Evolutionary conservation across 2,329 filamentous ascomycete species (phyloP).

Genomic region (Xylaria sp.): DNA sequence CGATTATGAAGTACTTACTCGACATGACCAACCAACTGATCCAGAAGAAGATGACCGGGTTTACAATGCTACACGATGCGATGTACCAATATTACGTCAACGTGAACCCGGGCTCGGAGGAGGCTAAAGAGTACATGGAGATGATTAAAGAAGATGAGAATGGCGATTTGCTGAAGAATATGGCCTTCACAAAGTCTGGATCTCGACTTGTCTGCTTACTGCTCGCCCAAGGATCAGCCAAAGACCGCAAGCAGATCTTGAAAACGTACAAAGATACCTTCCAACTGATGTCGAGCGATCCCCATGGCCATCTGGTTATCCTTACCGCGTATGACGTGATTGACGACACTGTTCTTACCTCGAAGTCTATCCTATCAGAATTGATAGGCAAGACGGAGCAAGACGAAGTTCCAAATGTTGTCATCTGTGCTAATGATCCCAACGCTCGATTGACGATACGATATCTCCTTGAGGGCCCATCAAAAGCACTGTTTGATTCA

Average conservation of each 20-base stretch:
- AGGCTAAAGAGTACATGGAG: conserved; percentile 86
- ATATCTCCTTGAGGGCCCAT: conserved; percentile 76
- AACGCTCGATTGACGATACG: conserved; percentile 70
- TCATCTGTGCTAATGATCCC: conserved; percentile 66
- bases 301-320: conserved; percentile 77
- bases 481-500: conserved; percentile 62
- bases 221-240: conserved; percentile 82
- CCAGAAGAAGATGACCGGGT: conserved; percentile 95
- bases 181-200: conserved; percentile 92
- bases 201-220: conserved; percentile 79
- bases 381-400: conserved; percentile 73
- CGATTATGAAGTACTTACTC: conserved; percentile 83
- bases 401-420: conserved; percentile 64
- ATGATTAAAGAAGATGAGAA: conserved; percentile 89
- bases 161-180: conserved; percentile 88
- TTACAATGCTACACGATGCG: conserved; percentile 97
- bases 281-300: conserved; percentile 80
- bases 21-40: conserved; percentile 89
- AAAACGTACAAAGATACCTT: conserved; percentile 90
- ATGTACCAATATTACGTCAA: conserved; percentile 96
- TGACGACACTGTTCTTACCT: conserved; percentile 88
- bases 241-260: conserved; percentile 88
- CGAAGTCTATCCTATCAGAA: conserved; percentile 86
- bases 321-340: conserved; percentile 87
- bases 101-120: conserved; percentile 73